Evolutionary conservation across 2,329 filamentous ascomycete species (phyloP), one percentile per base, ranked within the genome.

Genomic region (Paradendryphiella salina): DNA sequence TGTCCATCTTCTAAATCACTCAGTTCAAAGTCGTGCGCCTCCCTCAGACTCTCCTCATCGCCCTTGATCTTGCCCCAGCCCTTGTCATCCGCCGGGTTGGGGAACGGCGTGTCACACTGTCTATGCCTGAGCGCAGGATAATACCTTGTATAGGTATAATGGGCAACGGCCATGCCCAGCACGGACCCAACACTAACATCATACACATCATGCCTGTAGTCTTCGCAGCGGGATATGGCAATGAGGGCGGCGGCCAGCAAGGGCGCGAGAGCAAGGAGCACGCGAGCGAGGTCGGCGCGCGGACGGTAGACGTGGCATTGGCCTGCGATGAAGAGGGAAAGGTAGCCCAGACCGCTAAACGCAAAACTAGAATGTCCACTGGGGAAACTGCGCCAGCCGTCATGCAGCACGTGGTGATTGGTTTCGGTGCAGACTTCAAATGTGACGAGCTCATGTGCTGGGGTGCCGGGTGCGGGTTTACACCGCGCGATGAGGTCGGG

Each of bases 401-500:
- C 90, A 57, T 94, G 87, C 3, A 95, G 79, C 1, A 78, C 78
- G 69, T 89, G 86, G 53, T 83, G 82, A 62, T 85, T 72, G 1
- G 83, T 81, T 63, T 91, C 81, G 9, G 88, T 92, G 76, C 90
- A 95, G 2, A 92, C 82, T 26, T 83, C 79, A 41, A 86, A 82
- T 13, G 81, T 84, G 21, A 86, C 79, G 39, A 86, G 73, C 26
- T 74, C 64, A 57, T 85, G 76, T 42, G 74, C 74, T 0, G 84
- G 79, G 0, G 84, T 85, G 6, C 79, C 82, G 11, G 78, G 66
- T 26, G 71, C 75, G 0, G 94, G 92, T 58, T 88, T 86, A 75
- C 94, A 99, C 31, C 94, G 85, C n/a, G 87, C 85, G 34, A 97
- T 83, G 29, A 96, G 77, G 73, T 97, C 93, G 3, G 93, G 93